These are phyloP conservation scores for Lipomyces japonicus DNA, from an alignment of 805 yeast species.

Conservation along the genomic window DNA sequence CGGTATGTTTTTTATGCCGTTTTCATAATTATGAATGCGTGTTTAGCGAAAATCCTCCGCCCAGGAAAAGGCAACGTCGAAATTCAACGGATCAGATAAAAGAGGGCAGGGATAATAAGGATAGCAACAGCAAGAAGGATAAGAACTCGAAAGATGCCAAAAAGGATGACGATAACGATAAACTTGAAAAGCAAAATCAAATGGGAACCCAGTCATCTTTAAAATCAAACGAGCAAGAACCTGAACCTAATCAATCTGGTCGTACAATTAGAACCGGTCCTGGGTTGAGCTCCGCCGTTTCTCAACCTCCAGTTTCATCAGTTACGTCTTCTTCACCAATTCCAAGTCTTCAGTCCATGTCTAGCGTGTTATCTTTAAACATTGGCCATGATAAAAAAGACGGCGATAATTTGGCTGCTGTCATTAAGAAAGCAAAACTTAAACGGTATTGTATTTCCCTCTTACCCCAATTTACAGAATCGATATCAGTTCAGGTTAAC, in stretches of 20 bases:
- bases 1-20: slow-evolving; percentile 27
- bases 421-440: too few relatives aligned
- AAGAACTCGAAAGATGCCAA: not conserved
- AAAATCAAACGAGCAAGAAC: too few relatives aligned
- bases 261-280: too few relatives aligned
- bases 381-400: slow-evolving; percentile 5
- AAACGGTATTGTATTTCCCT: too few relatives aligned
- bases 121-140: slow-evolving; percentile 2
- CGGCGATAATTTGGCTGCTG: slow-evolving; percentile 3
- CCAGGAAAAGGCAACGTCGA: slow-evolving; percentile 21
- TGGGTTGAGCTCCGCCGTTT: too few relatives aligned
- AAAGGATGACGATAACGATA: not conserved
- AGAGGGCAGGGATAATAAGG: not conserved
- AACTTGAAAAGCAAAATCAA: not conserved
- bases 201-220: too few relatives aligned
- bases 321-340: slow-evolving; percentile 4
- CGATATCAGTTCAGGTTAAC: too few relatives aligned
- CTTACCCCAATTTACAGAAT: too few relatives aligned
- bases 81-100: slow-evolving; percentile 8
- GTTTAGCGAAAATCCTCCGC: slow-evolving; percentile 26
- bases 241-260: too few relatives aligned
- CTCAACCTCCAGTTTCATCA: too few relatives aligned
- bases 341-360: slow-evolving; percentile 23
- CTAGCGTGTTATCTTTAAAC: slow-evolving; percentile 14
- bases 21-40: slow-evolving; percentile 30